Conservation (phyloP, 805 yeast genomes). For the Cephaloascus fragrans region DNA sequence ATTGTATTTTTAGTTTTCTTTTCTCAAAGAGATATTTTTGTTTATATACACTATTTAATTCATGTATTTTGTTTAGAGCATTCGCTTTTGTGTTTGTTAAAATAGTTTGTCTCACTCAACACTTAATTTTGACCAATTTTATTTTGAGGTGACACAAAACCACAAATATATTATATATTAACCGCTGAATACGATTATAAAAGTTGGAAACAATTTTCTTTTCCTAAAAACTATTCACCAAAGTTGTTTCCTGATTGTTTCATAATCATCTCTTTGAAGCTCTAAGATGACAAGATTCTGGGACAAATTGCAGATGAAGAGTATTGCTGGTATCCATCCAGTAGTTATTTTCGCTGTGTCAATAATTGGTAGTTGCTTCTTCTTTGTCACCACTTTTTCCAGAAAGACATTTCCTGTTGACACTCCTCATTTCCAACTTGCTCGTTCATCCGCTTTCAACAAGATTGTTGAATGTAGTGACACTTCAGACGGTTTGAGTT, state of each 20-base stretch:
- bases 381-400: neutral
- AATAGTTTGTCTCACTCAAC: too few species aligned
- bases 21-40: too few species aligned
- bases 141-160: too few species aligned
- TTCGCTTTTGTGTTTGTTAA: neutral
- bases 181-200: too few species aligned
- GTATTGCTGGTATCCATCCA: neutral
- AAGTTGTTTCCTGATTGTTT: too few species aligned
- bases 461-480: slow-evolving; percentile 11
- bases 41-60: too few species aligned
- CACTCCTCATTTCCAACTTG: slow-evolving; percentile 2
- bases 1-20: neutral
- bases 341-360: neutral
- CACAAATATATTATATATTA: neutral
- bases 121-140: neutral
- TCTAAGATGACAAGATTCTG: neutral
- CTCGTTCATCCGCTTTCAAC: slow-evolving; percentile 4
- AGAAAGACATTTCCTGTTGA: slow-evolving; percentile 1
- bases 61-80: neutral
- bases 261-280: too few species aligned
- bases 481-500: slow-evolving; percentile 8
- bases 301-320: neutral
- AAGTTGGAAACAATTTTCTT: too few species aligned
- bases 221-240: neutral
- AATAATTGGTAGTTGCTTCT: neutral